Conservation (phyloP, 768 basidiomycete species). For the Hygrocybe punicea region DNA sequence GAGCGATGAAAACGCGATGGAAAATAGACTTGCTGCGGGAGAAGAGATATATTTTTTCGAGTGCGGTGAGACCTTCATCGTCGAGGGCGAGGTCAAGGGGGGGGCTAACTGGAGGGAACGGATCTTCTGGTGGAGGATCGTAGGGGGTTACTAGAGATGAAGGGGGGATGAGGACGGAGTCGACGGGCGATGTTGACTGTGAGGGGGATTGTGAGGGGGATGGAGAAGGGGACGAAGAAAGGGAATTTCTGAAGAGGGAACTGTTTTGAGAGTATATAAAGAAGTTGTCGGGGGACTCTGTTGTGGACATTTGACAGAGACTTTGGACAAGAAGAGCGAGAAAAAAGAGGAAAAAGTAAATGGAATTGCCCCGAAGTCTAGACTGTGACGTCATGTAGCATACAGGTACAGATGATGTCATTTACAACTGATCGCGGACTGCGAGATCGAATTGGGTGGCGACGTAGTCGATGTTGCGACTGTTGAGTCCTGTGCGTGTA, state of each 20-base stretch:
- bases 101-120: constrained; percentile 37
- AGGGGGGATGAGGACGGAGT: constrained; percentile 20
- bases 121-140: constrained; percentile 31
- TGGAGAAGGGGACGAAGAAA: neutral
- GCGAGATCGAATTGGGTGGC: neutral
- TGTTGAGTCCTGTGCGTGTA: neutral
- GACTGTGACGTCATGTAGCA: neutral
- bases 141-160: constrained; percentile 11
- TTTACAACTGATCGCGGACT: neutral
- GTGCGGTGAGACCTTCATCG: constrained; percentile 75
- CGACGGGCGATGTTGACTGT: constrained; percentile 6
- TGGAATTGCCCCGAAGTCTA: neutral
- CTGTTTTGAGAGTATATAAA: neutral
- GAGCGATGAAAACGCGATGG: constrained; percentile 76
- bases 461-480: neutral
- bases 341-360: neutral
- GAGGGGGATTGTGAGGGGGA: neutral
- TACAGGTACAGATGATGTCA: constrained; percentile 1
- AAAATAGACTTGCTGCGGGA: constrained; percentile 66
- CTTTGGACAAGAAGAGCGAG: too few species aligned
- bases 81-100: constrained; percentile 51
- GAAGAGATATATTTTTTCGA: constrained; percentile 92
- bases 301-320: too few species aligned
- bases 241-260: neutral
- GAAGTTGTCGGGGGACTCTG: too few species aligned